A percentile compares a stretch with the other conserved stretches of the same genome.
phyloP scores from a whole-genome alignment of 805 yeast species.

The Kazachstania viticola region DNA sequence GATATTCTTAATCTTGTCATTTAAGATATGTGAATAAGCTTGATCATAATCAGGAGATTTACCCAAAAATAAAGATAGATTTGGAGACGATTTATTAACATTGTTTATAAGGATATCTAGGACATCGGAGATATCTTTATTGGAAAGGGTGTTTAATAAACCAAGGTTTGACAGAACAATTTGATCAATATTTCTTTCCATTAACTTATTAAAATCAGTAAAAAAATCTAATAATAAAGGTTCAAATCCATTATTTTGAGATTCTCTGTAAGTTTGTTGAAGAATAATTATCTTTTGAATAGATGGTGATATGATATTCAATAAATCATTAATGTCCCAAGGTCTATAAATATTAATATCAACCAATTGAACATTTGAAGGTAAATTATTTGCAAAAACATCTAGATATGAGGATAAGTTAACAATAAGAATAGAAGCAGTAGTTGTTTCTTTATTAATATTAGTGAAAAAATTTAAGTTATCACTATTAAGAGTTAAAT shows the following conservation, averaged over 20 bases:
- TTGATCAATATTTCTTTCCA: slow-evolving; percentile 36
- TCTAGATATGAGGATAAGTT: slow-evolving; percentile 49
- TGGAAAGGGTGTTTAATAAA: slow-evolving; percentile 7
- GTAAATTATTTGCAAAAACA: slow-evolving; percentile 32
- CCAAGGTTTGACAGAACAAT: slow-evolving; percentile 44
- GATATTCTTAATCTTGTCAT: slow-evolving; percentile 32
- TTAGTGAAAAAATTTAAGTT: too few species aligned
- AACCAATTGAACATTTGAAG: slow-evolving; percentile 29
- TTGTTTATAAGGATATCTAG: slow-evolving; percentile 40
- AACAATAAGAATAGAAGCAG: slow-evolving; percentile 19
- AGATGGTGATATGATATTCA: slow-evolving; percentile 40
- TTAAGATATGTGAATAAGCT: slow-evolving; percentile 1
- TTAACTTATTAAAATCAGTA: slow-evolving; percentile 39
- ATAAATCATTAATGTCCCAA: slow-evolving; percentile 43
- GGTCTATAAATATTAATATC: slow-evolving; percentile 64
- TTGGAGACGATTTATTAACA: slow-evolving; percentile 40
- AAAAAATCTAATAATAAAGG: slow-evolving; percentile 71
- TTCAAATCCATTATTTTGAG: slow-evolving; percentile 36
- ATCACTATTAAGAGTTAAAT: background rate
- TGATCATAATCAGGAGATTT: slow-evolving; percentile 4
- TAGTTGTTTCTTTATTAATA: background rate
- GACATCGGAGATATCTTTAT: slow-evolving; percentile 21
- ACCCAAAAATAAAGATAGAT: slow-evolving; percentile 56
- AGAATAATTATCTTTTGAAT: slow-evolving; percentile 51
- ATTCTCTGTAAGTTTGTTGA: slow-evolving; percentile 36